These are phyloP conservation scores for Panaeolus papilionaceus DNA, from an alignment of 768 basidiomycete genomes.

Conservation along the genomic window DNA sequence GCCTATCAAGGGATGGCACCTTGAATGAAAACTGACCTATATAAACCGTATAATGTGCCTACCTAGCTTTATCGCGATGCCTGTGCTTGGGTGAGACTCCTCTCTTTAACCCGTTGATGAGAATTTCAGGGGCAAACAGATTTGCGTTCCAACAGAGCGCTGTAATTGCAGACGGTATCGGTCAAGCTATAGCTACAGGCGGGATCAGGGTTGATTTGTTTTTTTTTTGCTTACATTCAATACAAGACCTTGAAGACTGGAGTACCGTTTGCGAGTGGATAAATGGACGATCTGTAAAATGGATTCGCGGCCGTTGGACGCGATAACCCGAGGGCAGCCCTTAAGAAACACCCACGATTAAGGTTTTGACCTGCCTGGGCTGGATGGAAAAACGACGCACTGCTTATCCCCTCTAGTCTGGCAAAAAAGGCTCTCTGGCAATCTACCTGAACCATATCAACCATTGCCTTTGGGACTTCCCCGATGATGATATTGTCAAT, in stretches of 20 bases:
- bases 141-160: conserved; percentile 78
- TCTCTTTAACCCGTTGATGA: conserved; percentile 82
- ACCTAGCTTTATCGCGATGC: conserved; percentile 68
- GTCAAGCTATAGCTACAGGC: conserved; percentile 9
- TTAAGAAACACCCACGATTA: conserved; percentile 26
- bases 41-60: not conserved
- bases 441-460: conserved; percentile 54
- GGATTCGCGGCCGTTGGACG: conserved; percentile 56
- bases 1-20: conserved; percentile 20
- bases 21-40: not conserved
- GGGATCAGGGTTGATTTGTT: not conserved
- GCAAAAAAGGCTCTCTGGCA: conserved; percentile 71
- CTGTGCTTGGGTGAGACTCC: conserved; percentile 79
- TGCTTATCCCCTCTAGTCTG: conserved; percentile 51
- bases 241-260: conserved; percentile 55
- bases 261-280: conserved; percentile 55
- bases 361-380: not conserved
- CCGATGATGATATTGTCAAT: conserved; percentile 73
- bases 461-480: conserved; percentile 57
- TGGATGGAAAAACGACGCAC: not conserved
- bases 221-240: conserved; percentile 63
- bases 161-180: conserved; percentile 32
- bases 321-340: conserved; percentile 55
- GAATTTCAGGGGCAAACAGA: conserved; percentile 57
- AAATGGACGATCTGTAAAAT: conserved; percentile 68